phyloP scores from a whole-genome alignment of 148 eudicot genomes.

The Chenopodium suecicum region DNA sequence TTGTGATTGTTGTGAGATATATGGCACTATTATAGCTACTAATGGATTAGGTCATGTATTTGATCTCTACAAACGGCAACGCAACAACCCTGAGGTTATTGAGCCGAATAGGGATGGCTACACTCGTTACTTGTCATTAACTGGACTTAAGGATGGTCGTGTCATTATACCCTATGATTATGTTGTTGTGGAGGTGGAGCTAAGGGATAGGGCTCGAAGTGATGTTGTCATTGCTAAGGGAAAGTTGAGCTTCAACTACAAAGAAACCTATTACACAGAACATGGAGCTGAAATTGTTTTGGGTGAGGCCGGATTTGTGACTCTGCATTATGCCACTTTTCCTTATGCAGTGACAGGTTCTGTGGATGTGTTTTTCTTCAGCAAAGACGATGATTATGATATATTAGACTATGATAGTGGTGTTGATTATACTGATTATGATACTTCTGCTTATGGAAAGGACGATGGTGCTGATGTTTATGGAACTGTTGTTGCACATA shows the following conservation, averaged over 20 bases:
- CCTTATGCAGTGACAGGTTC: background rate
- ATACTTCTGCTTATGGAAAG: background rate
- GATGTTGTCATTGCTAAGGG: too few species aligned
- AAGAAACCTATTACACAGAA: background rate
- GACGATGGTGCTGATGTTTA: background rate
- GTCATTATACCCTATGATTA: background rate
- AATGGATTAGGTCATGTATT: background rate
- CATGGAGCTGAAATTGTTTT: background rate
- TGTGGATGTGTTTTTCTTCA: background rate
- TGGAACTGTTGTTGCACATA: slow-evolving; percentile 1
- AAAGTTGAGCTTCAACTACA: too few species aligned
- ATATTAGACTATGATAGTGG: background rate
- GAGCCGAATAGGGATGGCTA: background rate
- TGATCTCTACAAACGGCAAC: background rate
- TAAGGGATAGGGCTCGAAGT: too few species aligned
- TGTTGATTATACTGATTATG: slow-evolving; percentile 1
- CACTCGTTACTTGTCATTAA: background rate
- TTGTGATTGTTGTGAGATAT: background rate
- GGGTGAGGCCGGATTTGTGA: background rate
- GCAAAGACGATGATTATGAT: slow-evolving; percentile 5
- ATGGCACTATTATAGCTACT: background rate
- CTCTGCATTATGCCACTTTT: background rate
- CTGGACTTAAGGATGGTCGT: background rate
- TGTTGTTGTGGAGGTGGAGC: too few species aligned
- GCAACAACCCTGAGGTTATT: background rate